Percentiles rank a stretch among this genome's conserved stretches.
These are phyloP conservation scores for Lumnitzera racemosa DNA, from an alignment of 345 rosid species.

Conservation along the genomic window DNA sequence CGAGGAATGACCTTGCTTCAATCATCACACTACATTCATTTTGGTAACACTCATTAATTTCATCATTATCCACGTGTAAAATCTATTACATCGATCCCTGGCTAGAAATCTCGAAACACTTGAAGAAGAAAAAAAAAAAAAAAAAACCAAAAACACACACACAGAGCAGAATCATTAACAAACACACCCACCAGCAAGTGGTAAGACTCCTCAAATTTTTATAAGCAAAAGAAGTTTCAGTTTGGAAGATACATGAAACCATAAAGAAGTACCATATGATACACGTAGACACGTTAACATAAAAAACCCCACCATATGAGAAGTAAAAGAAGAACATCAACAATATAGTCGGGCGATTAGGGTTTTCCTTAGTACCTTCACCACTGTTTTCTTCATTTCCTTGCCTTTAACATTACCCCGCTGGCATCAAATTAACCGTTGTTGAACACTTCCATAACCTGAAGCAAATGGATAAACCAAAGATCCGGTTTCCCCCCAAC, in stretches of 20 bases:
- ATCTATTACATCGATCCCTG: neutral
- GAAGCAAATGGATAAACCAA: slow-evolving; percentile 18
- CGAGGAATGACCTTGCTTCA: slow-evolving; percentile 3
- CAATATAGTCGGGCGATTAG: slow-evolving; percentile 16
- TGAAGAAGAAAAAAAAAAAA: too few species aligned
- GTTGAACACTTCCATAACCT: slow-evolving; percentile 17
- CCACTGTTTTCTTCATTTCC: slow-evolving; percentile 7
- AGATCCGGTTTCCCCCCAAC: slow-evolving; percentile 26
- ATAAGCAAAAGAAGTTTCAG: too few species aligned
- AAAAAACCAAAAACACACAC: too few species aligned
- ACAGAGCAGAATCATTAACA: too few species aligned
- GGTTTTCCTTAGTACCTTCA: slow-evolving; percentile 20
- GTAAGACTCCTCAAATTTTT: too few species aligned
- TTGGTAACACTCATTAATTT: neutral
- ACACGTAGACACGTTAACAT: too few species aligned
- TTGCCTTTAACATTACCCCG: slow-evolving; percentile 5
- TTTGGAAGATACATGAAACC: too few species aligned
- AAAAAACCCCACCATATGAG: neutral
- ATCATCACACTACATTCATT: neutral
- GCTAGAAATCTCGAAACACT: too few species aligned
- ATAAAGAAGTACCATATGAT: too few species aligned
- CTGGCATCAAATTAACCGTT: slow-evolving; percentile 20
- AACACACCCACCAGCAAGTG: too few species aligned
- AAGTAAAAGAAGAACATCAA: slow-evolving; percentile 5
- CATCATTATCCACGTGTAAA: neutral